Conservation (phyloP, 139 green algal species). For the Tetratostichococcus sp. region DNA sequence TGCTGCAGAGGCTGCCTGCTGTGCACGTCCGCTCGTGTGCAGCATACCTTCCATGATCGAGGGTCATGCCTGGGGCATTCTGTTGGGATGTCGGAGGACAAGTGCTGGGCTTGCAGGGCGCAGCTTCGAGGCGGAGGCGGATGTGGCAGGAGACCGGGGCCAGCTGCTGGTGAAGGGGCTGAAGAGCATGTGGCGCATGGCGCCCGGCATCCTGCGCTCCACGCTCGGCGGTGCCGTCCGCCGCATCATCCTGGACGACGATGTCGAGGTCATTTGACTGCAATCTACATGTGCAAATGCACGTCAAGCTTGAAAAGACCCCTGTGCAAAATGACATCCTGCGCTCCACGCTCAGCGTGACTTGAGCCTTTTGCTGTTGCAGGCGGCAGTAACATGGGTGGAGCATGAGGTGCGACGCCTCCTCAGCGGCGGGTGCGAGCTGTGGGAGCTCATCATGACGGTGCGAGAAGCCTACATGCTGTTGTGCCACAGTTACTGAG, state of each 20-base stretch:
- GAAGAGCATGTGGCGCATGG: conserved; percentile 62
- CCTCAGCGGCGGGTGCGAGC: conserved; percentile 38
- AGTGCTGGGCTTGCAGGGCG: conserved; percentile 32
- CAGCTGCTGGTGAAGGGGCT: conserved; percentile 68
- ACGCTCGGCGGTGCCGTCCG: conserved; percentile 57
- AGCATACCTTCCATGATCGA: no score
- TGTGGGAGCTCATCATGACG: conserved; percentile 72
- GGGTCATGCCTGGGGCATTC: no score
- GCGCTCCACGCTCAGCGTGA: no score
- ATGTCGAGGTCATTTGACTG: conserved; percentile 12
- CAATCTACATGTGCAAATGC: background rate
- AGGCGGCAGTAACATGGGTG: conserved; percentile 51
- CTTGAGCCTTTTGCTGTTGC: background rate
- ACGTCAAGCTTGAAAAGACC: no score
- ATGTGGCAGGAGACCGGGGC: conserved; percentile 22
- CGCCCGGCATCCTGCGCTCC: conserved; percentile 53
- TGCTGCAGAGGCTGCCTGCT: no score
- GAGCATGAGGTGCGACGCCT: conserved; percentile 48
- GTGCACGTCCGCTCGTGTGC: no score
- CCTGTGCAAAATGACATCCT: no score
- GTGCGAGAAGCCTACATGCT: conserved; percentile 17
- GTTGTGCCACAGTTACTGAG: background rate
- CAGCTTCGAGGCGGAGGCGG: conserved; percentile 46
- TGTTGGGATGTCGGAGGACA: no score
- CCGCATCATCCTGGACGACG: conserved; percentile 58